Evolutionary conservation across 345 rosid species (phyloP), one percentile per base, ranked within the genome.

Genomic region (Aurinia saxatilis): DNA sequence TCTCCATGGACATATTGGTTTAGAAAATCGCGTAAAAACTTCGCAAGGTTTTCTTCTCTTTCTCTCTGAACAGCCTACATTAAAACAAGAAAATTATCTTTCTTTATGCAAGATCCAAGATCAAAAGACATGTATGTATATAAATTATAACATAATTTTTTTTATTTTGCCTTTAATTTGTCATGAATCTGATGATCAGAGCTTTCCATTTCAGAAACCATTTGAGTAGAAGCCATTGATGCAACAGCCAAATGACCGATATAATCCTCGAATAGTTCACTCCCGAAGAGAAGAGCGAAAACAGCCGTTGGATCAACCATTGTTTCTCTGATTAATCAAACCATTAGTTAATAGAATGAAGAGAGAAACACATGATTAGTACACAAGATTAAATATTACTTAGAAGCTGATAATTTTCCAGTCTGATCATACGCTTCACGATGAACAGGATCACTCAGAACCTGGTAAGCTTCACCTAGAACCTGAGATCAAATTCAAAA

Each of bases 401-500:
- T 70, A 29, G 74, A 31, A 70, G 64, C 68, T 55, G 69, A 55
- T 52, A 70, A 49, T 15, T 90, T 90, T 55, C 99, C 99, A 57
- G 82, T 38, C 13, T 63, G 79, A 84, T 93, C 97, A 57, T 93
- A 93, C 8, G 99, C 97, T 78, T 93, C 88, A 19, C 97, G 82
- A 68, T 89, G 97, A 60, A 74, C 44, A 34, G 91, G 83, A 80
- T 93, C 97, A 67, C 99, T 90, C 33, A 93, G 55, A 40, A 93
- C 97, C 65, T 93, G 99, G 79, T 93, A 93, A 36, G 96, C 97
- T 82, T 93, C 99, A 48, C 99, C 96, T 62, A 93, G 65, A 44
- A 77, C 90, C 99, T 93, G 74, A 29, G 2, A 34, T 34, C n/a
- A n/a, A 37, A 8, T 3, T 17, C 44, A 15, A 23, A 29, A 33